A percentile compares a stretch with the other conserved stretches of the same genome.
Evolutionary conservation across 1,284 basidiomycete species (phyloP).

Genomic region (Marasmius sp.): DNA sequence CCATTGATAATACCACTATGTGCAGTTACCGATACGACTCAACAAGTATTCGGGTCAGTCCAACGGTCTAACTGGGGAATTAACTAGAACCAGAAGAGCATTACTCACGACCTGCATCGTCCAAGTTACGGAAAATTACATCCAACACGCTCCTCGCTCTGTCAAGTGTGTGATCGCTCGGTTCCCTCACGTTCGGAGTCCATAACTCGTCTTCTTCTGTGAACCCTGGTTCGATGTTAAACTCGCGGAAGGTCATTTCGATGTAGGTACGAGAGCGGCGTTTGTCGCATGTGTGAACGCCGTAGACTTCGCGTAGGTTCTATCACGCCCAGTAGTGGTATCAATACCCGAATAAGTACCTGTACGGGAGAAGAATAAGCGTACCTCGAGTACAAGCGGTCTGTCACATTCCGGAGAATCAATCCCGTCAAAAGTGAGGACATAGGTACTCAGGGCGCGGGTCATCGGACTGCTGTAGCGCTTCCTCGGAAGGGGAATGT

Average conservation of each 20-base stretch:
- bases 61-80: slow-evolving; percentile 1
- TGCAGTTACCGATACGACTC: slow-evolving; percentile 65
- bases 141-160: slow-evolving; percentile 63
- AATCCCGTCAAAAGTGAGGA: slow-evolving; percentile 58
- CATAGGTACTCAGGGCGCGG: slow-evolving; percentile 69
- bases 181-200: slow-evolving; percentile 67
- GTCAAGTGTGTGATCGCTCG: slow-evolving; percentile 48
- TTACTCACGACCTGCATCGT: slow-evolving; percentile 52
- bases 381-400: slow-evolving; percentile 55
- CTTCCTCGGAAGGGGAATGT: slow-evolving; percentile 59
- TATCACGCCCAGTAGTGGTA: slow-evolving; percentile 22
- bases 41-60: background rate
- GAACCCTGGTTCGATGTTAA: slow-evolving; percentile 66
- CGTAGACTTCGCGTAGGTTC: slow-evolving; percentile 69
- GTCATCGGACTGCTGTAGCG: slow-evolving; percentile 75
- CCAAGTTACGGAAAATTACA: slow-evolving; percentile 47
- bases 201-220: slow-evolving; percentile 75
- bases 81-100: too few species aligned
- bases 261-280: slow-evolving; percentile 60
- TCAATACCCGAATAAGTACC: background rate
- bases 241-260: slow-evolving; percentile 53
- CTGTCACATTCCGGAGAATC: slow-evolving; percentile 20
- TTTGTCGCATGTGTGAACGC: slow-evolving; percentile 75
- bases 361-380: slow-evolving; percentile 9
- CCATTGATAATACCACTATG: slow-evolving; percentile 63